Base-by-base conservation (phyloP, 257 asterid species). In the Solanum gandarillasii region DNA sequence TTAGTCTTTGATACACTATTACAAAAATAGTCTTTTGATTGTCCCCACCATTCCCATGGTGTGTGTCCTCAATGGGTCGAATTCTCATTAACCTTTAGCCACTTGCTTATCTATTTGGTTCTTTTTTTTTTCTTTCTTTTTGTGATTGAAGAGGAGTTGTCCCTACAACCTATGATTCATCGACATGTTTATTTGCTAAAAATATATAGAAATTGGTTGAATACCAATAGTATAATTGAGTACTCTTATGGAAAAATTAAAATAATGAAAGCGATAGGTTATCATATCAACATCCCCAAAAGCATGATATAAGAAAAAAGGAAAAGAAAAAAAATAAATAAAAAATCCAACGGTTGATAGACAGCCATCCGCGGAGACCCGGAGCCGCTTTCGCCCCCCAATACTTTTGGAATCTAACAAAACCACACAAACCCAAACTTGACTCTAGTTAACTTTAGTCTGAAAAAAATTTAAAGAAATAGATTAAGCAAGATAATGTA, bases 371-470 rank as follows among this genome's bases (percentile, higher is more conserved):
- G 95, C 96, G 95, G 93, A 90, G 89, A 92, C 92, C 83, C 94
- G 96, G 89, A 91, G 91, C 96, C 95, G 95, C 93, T 90, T 38
- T 87, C 88, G 83, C 94, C 93, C 93, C 86, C 86, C 93, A 91
- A 87, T 87, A 76, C 91, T 87, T 93, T 82, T 86, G 95, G 95
- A 92, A 91, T 90, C 88, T 76, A 72, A 88, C 73, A 71, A 87
- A 48, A 83, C 89, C 87, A 67, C 89, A 83, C 81, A 65, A 65
- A 68, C 74, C 67, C 62, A 25, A 71, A 72, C 88, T 88, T 73
- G 84, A 88, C 92, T 82, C 87, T 65, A 76, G 74, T 92, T 88
- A 89, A 88, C 76, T 25, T 25, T 9, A 14, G 27, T 48, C 55
- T 65, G 21, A 21, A 76, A 12, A 9, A 36, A 36, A 35, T 75